Evolutionary conservation across 352 stramenopile genomes (phyloP), one percentile per base, ranked within the genome.

Genomic region (Phytopythium oedochilum): DNA sequence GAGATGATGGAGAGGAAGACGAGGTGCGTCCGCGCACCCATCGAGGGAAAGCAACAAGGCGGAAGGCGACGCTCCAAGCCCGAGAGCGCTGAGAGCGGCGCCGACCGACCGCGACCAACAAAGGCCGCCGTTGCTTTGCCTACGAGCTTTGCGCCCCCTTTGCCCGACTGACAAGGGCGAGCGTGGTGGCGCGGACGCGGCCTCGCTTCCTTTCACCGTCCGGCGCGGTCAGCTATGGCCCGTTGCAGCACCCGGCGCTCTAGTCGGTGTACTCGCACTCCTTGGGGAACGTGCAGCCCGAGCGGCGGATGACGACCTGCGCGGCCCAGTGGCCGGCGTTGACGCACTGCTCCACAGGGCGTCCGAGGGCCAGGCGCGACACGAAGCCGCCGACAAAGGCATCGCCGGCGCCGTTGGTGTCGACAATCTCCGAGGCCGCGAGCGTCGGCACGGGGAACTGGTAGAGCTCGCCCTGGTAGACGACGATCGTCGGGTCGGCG

Each of bases 351-450:
- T 79, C 89, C 43, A 99, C 75, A 12, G 82, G 66, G 64, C 81
- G 70, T 58, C 78, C 77, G 43, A 93, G 71, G 29, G 96, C 80
- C 35, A 99, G 73, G 56, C 97, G 89, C 23, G 95, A 92, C 45
- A 99, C 76, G 68, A 99, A 99, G 55, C 97, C 97, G 48, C 97
- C 97, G 7, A 99, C 97, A 69, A 99, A 99, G 53, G 97, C 96
- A 77, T 99, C 97, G 46, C 97, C 97, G 20, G 97, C 97, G 47
- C 97, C 97, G 75, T 99, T 99, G 36, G 96, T 99, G 79, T 99
- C 97, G n/a, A 99, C 89, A 32, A 99, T 90, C 43, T 97, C 65
- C 34, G 92, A 84, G 47, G 88, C 81, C 9, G 72, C 67, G 38
- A 99, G 77, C 58, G 76, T 70, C 3, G 76, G 73, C 32, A 99